A percentile compares a stretch with the other conserved stretches of the same genome.
Evolutionary conservation across 805 yeast genomes (phyloP).

Genomic region (Candida gorgasii): DNA sequence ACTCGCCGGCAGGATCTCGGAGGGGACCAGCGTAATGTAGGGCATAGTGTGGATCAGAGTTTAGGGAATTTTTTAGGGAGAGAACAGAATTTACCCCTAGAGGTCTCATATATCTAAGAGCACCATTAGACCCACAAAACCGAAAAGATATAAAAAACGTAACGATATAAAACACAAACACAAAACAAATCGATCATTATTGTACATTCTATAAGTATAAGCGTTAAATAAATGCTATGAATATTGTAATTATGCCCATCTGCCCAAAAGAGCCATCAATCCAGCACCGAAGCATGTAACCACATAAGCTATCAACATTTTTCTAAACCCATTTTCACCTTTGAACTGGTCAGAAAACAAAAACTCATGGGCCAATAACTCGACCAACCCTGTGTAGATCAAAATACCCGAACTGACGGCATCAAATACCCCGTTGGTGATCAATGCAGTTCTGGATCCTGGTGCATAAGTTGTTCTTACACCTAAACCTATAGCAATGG

Average conservation of each 20-base stretch:
- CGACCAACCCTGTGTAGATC: constrained; percentile 75
- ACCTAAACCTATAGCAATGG: constrained; percentile 78
- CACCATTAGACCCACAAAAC: too few species aligned
- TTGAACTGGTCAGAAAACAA: constrained; percentile 62
- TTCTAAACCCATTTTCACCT: constrained; percentile 54
- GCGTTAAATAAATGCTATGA: too few species aligned
- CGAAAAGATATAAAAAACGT: neutral
- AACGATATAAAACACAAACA: too few species aligned
- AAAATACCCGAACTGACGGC: constrained; percentile 77
- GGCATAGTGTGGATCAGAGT: too few species aligned
- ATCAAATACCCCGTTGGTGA: constrained; percentile 73
- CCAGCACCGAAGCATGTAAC: constrained; percentile 70
- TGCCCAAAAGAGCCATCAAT: constrained; percentile 73
- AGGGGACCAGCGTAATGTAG: too few species aligned
- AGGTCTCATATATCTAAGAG: too few species aligned
- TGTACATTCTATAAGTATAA: constrained; percentile 5
- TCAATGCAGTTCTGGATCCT: constrained; percentile 56
- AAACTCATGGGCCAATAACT: constrained; percentile 77
- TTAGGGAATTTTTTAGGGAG: too few species aligned
- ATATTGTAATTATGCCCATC: constrained; percentile 73
- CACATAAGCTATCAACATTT: constrained; percentile 52
- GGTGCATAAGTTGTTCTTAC: constrained; percentile 64
- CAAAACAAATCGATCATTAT: too few species aligned
- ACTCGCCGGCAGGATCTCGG: too few species aligned
- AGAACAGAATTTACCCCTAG: too few species aligned